A percentile compares a stretch with the other conserved stretches of the same genome.
Evolutionary conservation across 495 filamentous ascomycete genomes (phyloP).

Genomic region (Penicillium riverlandense): DNA sequence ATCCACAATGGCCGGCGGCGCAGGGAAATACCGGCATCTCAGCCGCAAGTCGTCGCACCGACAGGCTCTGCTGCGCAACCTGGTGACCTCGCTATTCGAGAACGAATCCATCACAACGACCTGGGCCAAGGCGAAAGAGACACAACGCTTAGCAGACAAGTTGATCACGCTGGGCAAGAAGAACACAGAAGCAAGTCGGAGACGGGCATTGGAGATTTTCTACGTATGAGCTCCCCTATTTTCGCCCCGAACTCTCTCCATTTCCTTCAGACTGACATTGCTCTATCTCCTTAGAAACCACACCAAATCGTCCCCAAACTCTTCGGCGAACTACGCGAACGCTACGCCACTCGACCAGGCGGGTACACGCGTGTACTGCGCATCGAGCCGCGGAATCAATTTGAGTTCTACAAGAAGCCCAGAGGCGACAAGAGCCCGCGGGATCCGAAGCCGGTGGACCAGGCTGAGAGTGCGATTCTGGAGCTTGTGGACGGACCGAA

Average conservation of each 20-base stretch:
- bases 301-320: constrained; percentile 71
- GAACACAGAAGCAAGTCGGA: constrained; percentile 69
- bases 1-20: constrained; percentile 71
- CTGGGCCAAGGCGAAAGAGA: constrained; percentile 95
- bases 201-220: constrained; percentile 64
- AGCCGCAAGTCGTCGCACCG: constrained; percentile 77
- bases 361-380: constrained; percentile 93
- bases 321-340: constrained; percentile 71
- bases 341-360: constrained; percentile 74
- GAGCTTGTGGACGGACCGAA: constrained; percentile 92
- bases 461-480: constrained; percentile 84
- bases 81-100: constrained; percentile 90
- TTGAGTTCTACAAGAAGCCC: constrained; percentile 15
- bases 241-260: neutral
- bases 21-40: constrained; percentile 79
- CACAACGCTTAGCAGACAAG: constrained; percentile 86
- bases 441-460: constrained; percentile 47
- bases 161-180: constrained; percentile 88
- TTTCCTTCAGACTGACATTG: too few species aligned
- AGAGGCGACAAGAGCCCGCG: constrained; percentile 12
- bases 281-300: constrained; percentile 40
- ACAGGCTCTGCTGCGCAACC: constrained; percentile 88
- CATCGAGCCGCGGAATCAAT: constrained; percentile 59
- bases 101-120: constrained; percentile 91
- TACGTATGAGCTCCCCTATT: constrained; percentile 54